Conservation (phyloP, 2,329 filamentous ascomycete species). For the Xylariaceae sp. region DNA sequence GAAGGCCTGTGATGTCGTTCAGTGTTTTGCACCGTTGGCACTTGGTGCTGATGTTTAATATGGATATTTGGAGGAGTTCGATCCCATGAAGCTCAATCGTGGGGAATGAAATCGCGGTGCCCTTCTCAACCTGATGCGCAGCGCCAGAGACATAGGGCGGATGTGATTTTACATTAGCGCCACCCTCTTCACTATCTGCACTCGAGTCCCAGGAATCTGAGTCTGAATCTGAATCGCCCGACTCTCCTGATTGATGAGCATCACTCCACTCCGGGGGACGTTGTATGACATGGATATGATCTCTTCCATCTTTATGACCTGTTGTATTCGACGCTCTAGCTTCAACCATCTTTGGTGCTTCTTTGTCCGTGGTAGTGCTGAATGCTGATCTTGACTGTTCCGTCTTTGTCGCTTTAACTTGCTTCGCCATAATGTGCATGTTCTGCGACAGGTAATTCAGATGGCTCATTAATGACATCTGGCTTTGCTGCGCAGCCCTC, state of each 20-base stretch:
- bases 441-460: conserved; percentile 72
- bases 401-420: conserved; percentile 35
- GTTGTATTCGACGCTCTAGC: conserved; percentile 6
- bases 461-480: conserved; percentile 66
- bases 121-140: conserved; percentile 52
- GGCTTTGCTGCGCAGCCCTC: conserved; percentile 52
- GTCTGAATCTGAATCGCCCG: conserved; percentile 35
- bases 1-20: conserved; percentile 65
- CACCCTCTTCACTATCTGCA: conserved; percentile 46
- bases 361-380: background rate
- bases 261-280: conserved; percentile 72
- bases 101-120: conserved; percentile 76
- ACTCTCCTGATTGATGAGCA: conserved; percentile 41
- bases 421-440: conserved; percentile 62
- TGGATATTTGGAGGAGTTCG: conserved; percentile 66
- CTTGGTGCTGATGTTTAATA: conserved; percentile 67
- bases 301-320: conserved; percentile 43
- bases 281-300: conserved; percentile 67
- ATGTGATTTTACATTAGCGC: conserved; percentile 35
- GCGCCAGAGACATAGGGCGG: conserved; percentile 27
- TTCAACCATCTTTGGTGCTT: background rate
- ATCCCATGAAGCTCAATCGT: conserved; percentile 72
- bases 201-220: conserved; percentile 45
- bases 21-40: conserved; percentile 74
- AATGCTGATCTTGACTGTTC: conserved; percentile 15